Evolutionary conservation across 1,139 yeast genomes (phyloP).

Genomic region (Hansenula lynferdii): DNA sequence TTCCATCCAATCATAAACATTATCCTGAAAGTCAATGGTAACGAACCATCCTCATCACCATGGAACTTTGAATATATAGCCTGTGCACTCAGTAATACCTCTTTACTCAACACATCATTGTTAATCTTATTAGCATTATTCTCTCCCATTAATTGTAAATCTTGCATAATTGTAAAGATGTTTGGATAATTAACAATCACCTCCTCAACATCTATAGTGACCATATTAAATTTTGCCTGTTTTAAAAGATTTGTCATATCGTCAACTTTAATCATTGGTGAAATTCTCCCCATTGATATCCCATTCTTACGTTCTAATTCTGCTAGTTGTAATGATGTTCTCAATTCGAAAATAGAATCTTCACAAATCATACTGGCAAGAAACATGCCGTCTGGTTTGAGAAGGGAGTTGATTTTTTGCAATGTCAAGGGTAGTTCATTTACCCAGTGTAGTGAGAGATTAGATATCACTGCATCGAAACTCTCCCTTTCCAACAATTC

Average conservation of each 20-base stretch:
- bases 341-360: conserved; percentile 74
- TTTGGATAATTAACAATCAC: conserved; percentile 81
- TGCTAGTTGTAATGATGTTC: conserved; percentile 77
- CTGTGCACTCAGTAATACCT: conserved; percentile 67
- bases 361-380: conserved; percentile 85
- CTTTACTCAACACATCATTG: conserved; percentile 53
- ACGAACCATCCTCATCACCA: conserved; percentile 45
- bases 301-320: conserved; percentile 80
- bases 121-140: conserved; percentile 64
- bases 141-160: conserved; percentile 81
- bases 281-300: conserved; percentile 63
- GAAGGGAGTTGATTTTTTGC: conserved; percentile 49
- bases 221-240: conserved; percentile 71
- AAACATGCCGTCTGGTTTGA: conserved; percentile 79
- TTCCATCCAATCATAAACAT: conserved; percentile 91
- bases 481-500: conserved; percentile 34
- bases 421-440: conserved; percentile 72
- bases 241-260: conserved; percentile 73
- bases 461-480: conserved; percentile 72
- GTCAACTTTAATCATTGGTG: conserved; percentile 75
- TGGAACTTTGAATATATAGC: conserved; percentile 70
- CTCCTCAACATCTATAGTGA: conserved; percentile 84
- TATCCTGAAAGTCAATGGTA: conserved; percentile 62
- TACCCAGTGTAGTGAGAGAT: conserved; percentile 78
- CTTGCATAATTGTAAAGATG: conserved; percentile 60